Conservation (phyloP, 331 rosid genomes). For the Spiraea crenata region DNA sequence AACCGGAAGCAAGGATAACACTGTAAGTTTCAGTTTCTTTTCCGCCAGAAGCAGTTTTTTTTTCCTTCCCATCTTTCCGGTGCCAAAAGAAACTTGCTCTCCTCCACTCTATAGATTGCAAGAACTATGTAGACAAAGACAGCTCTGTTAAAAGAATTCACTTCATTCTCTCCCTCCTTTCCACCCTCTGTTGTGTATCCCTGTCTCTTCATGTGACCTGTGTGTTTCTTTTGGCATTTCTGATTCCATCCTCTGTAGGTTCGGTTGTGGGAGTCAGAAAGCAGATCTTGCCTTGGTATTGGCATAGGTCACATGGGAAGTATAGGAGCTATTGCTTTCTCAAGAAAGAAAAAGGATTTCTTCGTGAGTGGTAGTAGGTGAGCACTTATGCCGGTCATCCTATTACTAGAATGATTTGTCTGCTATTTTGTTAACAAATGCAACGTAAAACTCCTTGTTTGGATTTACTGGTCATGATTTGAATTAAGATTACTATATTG, state of each 20-base stretch:
- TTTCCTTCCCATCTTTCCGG: background rate
- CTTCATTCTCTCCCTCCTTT: no score
- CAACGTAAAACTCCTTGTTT: background rate
- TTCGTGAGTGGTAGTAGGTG: slow-evolving; percentile 97
- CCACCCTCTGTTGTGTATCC: background rate
- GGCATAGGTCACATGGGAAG: slow-evolving; percentile 87
- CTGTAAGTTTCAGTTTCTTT: slow-evolving; percentile 51
- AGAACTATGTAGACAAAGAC: background rate
- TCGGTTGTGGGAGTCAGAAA: slow-evolving; percentile 90
- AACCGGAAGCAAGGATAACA: slow-evolving; percentile 95
- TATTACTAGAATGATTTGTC: background rate
- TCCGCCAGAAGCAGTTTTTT: slow-evolving; percentile 12
- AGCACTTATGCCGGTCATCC: slow-evolving; percentile 25
- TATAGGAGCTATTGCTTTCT: slow-evolving; percentile 88
- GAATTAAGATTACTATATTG: background rate
- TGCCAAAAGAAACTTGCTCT: background rate
- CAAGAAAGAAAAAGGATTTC: slow-evolving; percentile 64
- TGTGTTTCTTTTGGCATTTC: slow-evolving; percentile 2
- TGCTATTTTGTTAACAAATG: background rate
- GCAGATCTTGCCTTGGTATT: slow-evolving; percentile 72
- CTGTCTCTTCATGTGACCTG: background rate
- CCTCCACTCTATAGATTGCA: background rate
- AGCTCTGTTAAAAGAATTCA: background rate
- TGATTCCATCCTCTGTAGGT: slow-evolving; percentile 50
- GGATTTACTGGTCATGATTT: background rate